Base-by-base conservation (phyloP, 192 early-diverging fungal species). In the Coemansia reversa region DNA sequence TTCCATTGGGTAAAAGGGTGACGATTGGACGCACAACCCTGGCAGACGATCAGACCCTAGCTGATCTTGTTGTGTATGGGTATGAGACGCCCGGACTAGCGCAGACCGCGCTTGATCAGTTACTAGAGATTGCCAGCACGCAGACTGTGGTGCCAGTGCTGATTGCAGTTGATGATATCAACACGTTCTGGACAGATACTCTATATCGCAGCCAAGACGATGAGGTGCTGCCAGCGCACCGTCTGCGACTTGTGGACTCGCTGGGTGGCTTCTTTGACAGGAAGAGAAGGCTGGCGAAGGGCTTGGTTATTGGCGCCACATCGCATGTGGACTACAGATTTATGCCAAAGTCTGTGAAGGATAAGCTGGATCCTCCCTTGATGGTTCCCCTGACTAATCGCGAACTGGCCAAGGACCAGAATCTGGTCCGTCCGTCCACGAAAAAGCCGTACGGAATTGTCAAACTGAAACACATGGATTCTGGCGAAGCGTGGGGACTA, bases 181-280 rank as follows among this genome's bases (percentile, higher is more conserved):
- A 82, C 58, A 70, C 70, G 20, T 62, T 82, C 53, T 82, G 74
- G 74, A 60, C 63, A 64, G 47, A 62, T 22, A 74, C 67, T 4
- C 24, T 45, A 24, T 82, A 82, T 29, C 61, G 55, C 22, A 75
- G 76, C 48, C 79, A 82, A 67, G 51, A 63, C 22, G 68, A 82
- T 42, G 23, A 16, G 16, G 30, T 74, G 0, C 55, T 82, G 56
- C 66, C 70, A 0, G 79, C 79, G 4, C 55, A 27, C 2, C 66
- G 74, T 0, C 65, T 82, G 55, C 55, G 79, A 8, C 74, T 82
- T 49, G 58, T 72, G 7, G 28, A 51, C 27, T 52, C 79, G 53
- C 66, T 82, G 51, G 47, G 64, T 23, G 74, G 70, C 24, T 76
- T 70, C 64, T 76, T 82, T 65, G 79, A 82, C 7, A 66, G 70